These are phyloP conservation scores for Aphanomyces invadans DNA, from an alignment of 352 stramenopile species.

Conservation along the genomic window DNA sequence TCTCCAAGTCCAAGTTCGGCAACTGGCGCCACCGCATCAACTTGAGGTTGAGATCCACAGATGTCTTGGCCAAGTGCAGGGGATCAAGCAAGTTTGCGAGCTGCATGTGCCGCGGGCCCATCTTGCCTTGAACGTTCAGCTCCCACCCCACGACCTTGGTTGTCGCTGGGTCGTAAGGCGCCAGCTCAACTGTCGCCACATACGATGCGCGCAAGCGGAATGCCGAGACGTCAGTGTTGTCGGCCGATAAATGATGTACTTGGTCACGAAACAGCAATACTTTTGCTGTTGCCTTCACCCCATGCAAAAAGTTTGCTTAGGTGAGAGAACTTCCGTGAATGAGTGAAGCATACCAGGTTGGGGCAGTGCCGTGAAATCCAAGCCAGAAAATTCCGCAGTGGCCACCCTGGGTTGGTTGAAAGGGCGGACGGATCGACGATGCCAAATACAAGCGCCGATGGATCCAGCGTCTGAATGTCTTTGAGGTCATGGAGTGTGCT, in stretches of 20 bases:
- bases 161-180: not conserved
- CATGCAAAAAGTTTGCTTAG: no score
- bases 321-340: no score
- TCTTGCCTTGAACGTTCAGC: conserved; percentile 58
- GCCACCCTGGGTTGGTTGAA: conserved; percentile 73
- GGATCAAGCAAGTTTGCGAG: conserved; percentile 65
- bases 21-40: conserved; percentile 98
- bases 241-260: not conserved
- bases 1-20: conserved; percentile 89
- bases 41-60: conserved; percentile 97
- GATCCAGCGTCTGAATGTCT: not conserved
- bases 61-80: conserved; percentile 89
- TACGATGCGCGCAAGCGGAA: conserved; percentile 26
- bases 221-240: not conserved
- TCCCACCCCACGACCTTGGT: conserved; percentile 59
- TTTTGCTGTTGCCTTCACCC: not conserved
- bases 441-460: conserved; percentile 53
- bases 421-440: conserved; percentile 84
- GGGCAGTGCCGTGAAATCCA: conserved; percentile 39
- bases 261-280: conserved; percentile 32
- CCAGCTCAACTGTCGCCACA: conserved; percentile 34
- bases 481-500: not conserved
- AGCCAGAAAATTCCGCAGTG: conserved; percentile 81
- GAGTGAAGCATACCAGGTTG: not conserved
- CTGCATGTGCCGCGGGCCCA: conserved; percentile 67